Evolutionary conservation across 164 flowering plant species (phyloP).

Genomic region (Annona squamosa): DNA sequence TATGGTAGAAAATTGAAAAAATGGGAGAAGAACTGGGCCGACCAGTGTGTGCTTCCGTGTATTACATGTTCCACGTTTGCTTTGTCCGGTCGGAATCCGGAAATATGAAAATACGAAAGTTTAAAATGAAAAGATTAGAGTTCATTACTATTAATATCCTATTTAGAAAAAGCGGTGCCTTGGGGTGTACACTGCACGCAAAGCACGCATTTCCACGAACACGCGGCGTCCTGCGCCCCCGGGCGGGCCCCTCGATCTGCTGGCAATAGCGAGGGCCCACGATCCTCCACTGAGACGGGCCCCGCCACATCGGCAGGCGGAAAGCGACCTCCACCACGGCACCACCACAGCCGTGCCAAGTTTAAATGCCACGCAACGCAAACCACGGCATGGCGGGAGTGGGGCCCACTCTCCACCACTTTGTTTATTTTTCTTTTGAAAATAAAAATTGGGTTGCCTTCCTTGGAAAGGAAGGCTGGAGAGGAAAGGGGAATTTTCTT

Average conservation of each 20-base stretch:
- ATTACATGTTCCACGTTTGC: too few species aligned
- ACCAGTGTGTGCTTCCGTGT: too few species aligned
- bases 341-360: background rate
- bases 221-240: slow-evolving; percentile 13
- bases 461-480: background rate
- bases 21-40: too few species aligned
- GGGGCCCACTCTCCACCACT: background rate
- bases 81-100: too few species aligned
- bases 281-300: background rate
- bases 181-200: slow-evolving; percentile 13
- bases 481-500: background rate
- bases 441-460: background rate
- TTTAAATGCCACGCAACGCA: slow-evolving; percentile 21
- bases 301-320: slow-evolving; percentile 15
- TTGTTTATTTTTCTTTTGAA: background rate
- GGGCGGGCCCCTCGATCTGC: slow-evolving; percentile 24
- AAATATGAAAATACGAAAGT: too few species aligned
- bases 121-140: too few species aligned
- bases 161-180: slow-evolving; percentile 1
- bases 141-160: too few species aligned
- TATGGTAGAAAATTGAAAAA: too few species aligned
- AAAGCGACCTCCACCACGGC: slow-evolving; percentile 29
- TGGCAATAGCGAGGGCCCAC: slow-evolving; percentile 7
- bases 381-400: slow-evolving; percentile 32
- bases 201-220: background rate